Evolutionary conservation across 2,329 filamentous ascomycete genomes (phyloP), one percentile per base, ranked within the genome.

Genomic region (Hymenoscyphus scutula): DNA sequence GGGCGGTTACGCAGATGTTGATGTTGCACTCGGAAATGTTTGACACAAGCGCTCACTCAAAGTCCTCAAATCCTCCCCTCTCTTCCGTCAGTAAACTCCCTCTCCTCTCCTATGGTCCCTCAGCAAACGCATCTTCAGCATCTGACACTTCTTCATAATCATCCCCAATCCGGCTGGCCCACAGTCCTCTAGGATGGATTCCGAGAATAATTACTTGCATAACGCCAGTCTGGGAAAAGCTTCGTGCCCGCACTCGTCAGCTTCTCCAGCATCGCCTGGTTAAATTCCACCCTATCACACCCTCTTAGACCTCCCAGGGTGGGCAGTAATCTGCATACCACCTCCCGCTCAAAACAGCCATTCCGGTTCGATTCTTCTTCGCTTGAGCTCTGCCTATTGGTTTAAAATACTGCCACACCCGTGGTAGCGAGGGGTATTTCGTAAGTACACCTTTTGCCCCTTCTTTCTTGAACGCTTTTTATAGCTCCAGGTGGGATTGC

Each of bases 171-270:
- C 32, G 30, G 37, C 29, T 29, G 38, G 32, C 10, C 13, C 41
- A 58, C n/a, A 3, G 27, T 29, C 3, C 27, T 29, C 38, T 32
- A n/a, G 15, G n/a, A 23, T 19, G 15, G 38, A 23, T 41, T 34
- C 41, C 48, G 11, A 53, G 48, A 59, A 59, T 59, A 59, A 59
- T 59, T 59, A 53, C 48, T 34, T 59, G 45, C 58, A 59, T 59
- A 53, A 51, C 57, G 41, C 57, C 27, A 37, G 17, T 23, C 29
- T 30, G 41, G 17, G 25, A 27, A 27, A 45, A 17, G 30, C 45
- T 41, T 48, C 48, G 45, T 19, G 56, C 29, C 29, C 37, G 48
- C 27, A n/a, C 29, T n/a, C 27, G 27, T 54, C 53, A 54, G 53
- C 53, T 32, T 29, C 53, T 27, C 27, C 45, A 59, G 58, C 58